phyloP scores from a whole-genome alignment of 768 basidiomycete genomes.

The Boletellus ananiceps region DNA sequence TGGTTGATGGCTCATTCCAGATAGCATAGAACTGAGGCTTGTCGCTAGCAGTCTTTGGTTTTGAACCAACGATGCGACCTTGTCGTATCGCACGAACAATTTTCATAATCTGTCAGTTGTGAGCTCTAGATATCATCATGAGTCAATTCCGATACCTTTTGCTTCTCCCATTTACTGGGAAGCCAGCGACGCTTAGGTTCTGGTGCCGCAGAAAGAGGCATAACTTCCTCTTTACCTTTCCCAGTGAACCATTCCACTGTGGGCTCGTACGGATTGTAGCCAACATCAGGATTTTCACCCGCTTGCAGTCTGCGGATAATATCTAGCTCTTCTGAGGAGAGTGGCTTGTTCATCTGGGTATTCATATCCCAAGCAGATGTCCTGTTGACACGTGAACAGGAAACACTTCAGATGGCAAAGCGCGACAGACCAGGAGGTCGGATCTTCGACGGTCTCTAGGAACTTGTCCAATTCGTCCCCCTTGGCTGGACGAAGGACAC shows the following conservation, averaged over 20 bases:
- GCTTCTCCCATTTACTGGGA: constrained; percentile 99
- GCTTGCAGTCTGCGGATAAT: constrained; percentile 89
- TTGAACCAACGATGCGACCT: constrained; percentile 88
- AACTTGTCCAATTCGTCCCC: constrained; percentile 98
- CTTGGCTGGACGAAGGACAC: constrained; percentile 87
- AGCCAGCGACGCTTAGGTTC: constrained; percentile 97
- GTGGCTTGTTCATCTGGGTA: constrained; percentile 76
- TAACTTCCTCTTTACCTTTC: constrained; percentile 89
- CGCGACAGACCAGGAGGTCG: constrained; percentile 69
- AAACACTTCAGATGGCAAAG: neutral
- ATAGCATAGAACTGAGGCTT: constrained; percentile 77
- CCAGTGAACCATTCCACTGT: constrained; percentile 97
- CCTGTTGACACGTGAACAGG: constrained; percentile 41
- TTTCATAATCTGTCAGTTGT: constrained; percentile 80
- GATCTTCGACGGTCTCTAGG: constrained; percentile 88
- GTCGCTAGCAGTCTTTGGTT: constrained; percentile 66
- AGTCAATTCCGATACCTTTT: constrained; percentile 61
- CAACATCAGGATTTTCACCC: constrained; percentile 86
- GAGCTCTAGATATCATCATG: constrained; percentile 1
- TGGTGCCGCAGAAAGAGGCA: constrained; percentile 87
- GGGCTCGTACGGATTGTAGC: constrained; percentile 90
- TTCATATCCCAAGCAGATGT: constrained; percentile 91
- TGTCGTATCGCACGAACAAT: constrained; percentile 97
- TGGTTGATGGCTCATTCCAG: constrained; percentile 78
- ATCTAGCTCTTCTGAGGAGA: constrained; percentile 89